These are phyloP conservation scores for Sordariomycetes sp. DNA, from an alignment of 2,329 filamentous ascomycete genomes.

Conservation along the genomic window DNA sequence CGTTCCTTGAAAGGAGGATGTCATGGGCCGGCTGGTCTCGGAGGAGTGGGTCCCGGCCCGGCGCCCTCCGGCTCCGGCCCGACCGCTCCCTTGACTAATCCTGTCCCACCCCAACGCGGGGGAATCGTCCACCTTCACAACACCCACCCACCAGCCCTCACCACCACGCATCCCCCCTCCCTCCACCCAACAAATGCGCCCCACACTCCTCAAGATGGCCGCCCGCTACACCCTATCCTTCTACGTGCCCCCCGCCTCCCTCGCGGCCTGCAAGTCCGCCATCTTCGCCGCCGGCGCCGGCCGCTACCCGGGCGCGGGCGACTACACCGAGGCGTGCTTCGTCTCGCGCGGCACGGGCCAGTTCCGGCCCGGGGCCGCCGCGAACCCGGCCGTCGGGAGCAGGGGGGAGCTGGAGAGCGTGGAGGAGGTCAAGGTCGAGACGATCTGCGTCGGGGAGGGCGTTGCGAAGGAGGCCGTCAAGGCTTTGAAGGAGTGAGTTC, in stretches of 20 bases:
- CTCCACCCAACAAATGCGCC: not conserved
- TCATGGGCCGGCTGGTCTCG: too few relatives aligned
- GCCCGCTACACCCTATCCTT: conserved; percentile 32
- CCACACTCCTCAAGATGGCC: not conserved
- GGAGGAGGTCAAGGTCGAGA: conserved; percentile 52
- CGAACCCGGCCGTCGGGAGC: conserved; percentile 53
- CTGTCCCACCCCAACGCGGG: not conserved
- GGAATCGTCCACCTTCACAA: not conserved
- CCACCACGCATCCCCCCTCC: not conserved
- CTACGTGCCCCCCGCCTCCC: conserved; percentile 30
- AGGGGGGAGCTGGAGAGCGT: conserved; percentile 46
- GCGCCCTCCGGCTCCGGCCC: not conserved
- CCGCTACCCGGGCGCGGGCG: conserved; percentile 34
- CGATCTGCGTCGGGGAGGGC: conserved; percentile 48
- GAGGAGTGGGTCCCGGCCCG: too few relatives aligned
- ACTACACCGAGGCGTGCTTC: conserved; percentile 46
- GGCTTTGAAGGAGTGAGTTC: conserved; percentile 52
- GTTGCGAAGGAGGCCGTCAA: conserved; percentile 44
- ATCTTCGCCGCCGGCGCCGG: conserved; percentile 50
- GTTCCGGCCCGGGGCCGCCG: conserved; percentile 50
- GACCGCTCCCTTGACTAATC: not conserved
- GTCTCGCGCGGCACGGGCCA: conserved; percentile 47
- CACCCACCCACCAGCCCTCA: not conserved
- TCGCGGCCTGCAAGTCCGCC: conserved; percentile 41
- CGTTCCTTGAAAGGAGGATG: too few relatives aligned